These are phyloP conservation scores for Colletotrichum australisinense DNA, from an alignment of 2,329 filamentous ascomycete species.

Conservation along the genomic window DNA sequence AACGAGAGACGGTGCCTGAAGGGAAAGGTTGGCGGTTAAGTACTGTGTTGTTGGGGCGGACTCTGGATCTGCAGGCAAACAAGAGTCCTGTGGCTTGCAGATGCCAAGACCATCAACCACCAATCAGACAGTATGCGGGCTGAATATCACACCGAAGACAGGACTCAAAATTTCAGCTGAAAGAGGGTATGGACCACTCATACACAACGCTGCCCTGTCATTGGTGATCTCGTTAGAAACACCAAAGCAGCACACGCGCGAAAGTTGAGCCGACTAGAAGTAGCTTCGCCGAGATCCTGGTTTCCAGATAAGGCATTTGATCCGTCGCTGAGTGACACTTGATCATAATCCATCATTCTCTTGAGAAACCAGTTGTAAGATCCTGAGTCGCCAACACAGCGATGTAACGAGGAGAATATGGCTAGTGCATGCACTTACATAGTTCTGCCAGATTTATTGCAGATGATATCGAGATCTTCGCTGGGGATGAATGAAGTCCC, in stretches of 20 bases:
- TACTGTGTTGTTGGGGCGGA: not conserved
- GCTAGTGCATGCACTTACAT: not conserved
- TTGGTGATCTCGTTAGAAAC: not conserved
- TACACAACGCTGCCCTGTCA: too few relatives aligned
- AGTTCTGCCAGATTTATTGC: not conserved
- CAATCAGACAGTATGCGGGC: not conserved
- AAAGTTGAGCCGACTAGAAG: not conserved
- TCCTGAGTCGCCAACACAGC: too few relatives aligned
- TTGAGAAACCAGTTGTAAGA: not conserved
- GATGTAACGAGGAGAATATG: rapidly evolving
- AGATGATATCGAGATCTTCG: not conserved
- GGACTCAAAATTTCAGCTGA: not conserved
- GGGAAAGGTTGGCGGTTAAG: not conserved
- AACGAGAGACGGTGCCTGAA: not conserved
- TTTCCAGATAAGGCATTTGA: not conserved
- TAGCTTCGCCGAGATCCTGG: not conserved
- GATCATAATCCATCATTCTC: rapidly evolving
- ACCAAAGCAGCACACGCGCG: not conserved
- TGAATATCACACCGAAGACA: not conserved
- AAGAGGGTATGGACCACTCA: not conserved
- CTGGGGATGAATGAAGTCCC: not conserved
- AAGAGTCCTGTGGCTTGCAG: not conserved
- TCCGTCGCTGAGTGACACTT: too few relatives aligned
- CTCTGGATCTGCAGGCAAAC: not conserved
- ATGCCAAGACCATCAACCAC: not conserved